Conservation (phyloP, 495 filamentous ascomycete species). For the Aspergillus sclerotiicarbonarius region DNA sequence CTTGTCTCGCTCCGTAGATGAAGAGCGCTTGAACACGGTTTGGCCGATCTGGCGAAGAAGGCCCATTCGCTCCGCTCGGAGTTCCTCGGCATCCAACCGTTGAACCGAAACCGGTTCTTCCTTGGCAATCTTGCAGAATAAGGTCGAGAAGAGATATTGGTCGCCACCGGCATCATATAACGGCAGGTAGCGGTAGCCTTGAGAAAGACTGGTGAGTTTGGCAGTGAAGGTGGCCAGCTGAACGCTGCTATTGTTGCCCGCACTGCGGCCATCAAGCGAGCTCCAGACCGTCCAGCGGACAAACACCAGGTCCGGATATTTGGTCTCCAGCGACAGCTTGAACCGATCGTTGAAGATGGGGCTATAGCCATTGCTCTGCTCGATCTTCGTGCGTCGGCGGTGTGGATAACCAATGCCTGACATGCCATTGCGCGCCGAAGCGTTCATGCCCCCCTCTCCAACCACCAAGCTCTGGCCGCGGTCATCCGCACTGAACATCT, state of each 20-base stretch:
- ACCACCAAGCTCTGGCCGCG: constrained; percentile 63
- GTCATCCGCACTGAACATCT: constrained; percentile 92
- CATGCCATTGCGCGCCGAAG: constrained; percentile 64
- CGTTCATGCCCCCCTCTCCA: constrained; percentile 68
- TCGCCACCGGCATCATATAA: constrained; percentile 86
- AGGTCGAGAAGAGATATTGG: constrained; percentile 87
- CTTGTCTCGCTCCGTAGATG: constrained; percentile 47
- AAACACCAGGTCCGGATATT: constrained; percentile 89
- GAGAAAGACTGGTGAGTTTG: constrained; percentile 82
- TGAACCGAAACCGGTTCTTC: constrained; percentile 53
- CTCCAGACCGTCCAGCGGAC: constrained; percentile 91
- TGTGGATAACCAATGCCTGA: constrained; percentile 74
- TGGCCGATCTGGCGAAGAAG: constrained; percentile 50
- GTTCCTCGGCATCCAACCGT: constrained; percentile 45
- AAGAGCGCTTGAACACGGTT: constrained; percentile 50
- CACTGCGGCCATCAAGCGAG: constrained; percentile 63
- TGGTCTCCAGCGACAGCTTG: constrained; percentile 76
- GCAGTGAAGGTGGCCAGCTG: constrained; percentile 85
- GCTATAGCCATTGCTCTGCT: constrained; percentile 87
- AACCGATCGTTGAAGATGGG: constrained; percentile 77
- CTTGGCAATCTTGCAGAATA: constrained; percentile 84
- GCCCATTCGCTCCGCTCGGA: constrained; percentile 48
- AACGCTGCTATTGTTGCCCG: constrained; percentile 59
- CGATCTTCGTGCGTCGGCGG: constrained; percentile 72
- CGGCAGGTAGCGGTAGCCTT: constrained; percentile 97